phyloP scores from a whole-genome alignment of 495 filamentous ascomycete genomes.

The Jackrogersella minutella region DNA sequence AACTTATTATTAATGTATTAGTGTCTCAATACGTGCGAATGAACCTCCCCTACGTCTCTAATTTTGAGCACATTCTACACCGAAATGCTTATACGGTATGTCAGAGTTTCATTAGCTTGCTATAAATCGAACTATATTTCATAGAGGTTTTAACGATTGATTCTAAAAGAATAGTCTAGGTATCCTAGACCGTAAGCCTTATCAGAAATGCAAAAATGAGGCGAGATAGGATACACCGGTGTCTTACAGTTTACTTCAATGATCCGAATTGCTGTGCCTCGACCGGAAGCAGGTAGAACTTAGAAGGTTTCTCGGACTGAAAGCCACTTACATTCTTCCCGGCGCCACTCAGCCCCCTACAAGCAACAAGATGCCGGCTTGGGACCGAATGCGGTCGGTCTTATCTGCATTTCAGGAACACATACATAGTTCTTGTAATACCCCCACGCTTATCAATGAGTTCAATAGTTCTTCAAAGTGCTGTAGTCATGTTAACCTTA shows the following conservation, averaged over 20 bases:
- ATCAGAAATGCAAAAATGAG: slow-evolving; percentile 11
- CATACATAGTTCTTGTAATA: slow-evolving; percentile 13
- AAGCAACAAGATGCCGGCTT: slow-evolving; percentile 11
- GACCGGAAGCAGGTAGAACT: slow-evolving; percentile 12
- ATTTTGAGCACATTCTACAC: slow-evolving; percentile 21
- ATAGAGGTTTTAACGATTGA: no score
- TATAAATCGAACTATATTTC: slow-evolving; percentile 2
- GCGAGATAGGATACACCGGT: slow-evolving; percentile 4
- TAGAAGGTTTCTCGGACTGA: slow-evolving; percentile 5
- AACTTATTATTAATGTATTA: no score
- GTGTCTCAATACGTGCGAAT: slow-evolving; percentile 16
- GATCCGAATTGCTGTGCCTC: neutral
- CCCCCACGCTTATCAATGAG: slow-evolving; percentile 19
- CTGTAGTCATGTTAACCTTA: slow-evolving; percentile 1
- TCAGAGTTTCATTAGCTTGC: slow-evolving; percentile 8
- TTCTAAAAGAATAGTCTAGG: neutral
- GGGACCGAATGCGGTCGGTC: slow-evolving; percentile 20
- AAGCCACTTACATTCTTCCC: slow-evolving; percentile 30
- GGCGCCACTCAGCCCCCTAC: slow-evolving; percentile 24
- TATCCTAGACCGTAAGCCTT: slow-evolving; percentile 6
- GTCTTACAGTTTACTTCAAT: neutral
- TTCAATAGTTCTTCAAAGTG: no score
- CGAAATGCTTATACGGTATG: slow-evolving; percentile 13
- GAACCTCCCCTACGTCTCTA: neutral
- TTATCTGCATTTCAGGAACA: slow-evolving; percentile 5